Evolutionary conservation across 192 early-diverging fungal genomes (phyloP).

Genomic region (Podila clonocystis): DNA sequence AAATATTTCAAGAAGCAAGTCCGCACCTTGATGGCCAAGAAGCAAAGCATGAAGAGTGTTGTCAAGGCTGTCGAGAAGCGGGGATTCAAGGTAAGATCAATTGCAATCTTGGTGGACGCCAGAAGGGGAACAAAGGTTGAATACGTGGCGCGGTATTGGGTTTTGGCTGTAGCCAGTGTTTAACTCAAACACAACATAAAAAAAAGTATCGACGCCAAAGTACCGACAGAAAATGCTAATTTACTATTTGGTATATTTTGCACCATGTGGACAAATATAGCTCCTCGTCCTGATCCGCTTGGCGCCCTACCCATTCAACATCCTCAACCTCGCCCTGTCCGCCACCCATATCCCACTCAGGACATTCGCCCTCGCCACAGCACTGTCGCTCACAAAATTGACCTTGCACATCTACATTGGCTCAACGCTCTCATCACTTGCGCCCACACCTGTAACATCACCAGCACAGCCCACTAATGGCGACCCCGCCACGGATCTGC

Average conservation of each 20-base stretch:
- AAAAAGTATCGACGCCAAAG: background rate
- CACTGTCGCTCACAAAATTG: constrained; percentile 65
- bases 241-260: background rate
- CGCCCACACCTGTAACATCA: constrained; percentile 11
- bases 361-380: constrained; percentile 61
- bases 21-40: constrained; percentile 51
- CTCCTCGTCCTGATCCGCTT: constrained; percentile 72
- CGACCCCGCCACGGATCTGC: background rate
- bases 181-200: too few relatives aligned
- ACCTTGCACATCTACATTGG: constrained; percentile 71
- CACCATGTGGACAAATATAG: constrained; percentile 34
- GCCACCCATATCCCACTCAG: constrained; percentile 63
- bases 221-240: background rate
- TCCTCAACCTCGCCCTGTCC: constrained; percentile 68
- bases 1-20: constrained; percentile 59
- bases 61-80: constrained; percentile 70
- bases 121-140: too few relatives aligned
- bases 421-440: constrained; percentile 62
- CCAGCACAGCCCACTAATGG: background rate
- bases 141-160: too few relatives aligned
- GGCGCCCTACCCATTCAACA: constrained; percentile 78
- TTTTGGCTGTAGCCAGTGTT: too few relatives aligned
- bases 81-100: constrained; percentile 63
- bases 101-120: background rate
- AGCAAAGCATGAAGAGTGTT: constrained; percentile 60